Evolutionary conservation across 1,284 basidiomycete species (phyloP), one percentile per base, ranked within the genome.

Genomic region (Coriolopsis trogii): DNA sequence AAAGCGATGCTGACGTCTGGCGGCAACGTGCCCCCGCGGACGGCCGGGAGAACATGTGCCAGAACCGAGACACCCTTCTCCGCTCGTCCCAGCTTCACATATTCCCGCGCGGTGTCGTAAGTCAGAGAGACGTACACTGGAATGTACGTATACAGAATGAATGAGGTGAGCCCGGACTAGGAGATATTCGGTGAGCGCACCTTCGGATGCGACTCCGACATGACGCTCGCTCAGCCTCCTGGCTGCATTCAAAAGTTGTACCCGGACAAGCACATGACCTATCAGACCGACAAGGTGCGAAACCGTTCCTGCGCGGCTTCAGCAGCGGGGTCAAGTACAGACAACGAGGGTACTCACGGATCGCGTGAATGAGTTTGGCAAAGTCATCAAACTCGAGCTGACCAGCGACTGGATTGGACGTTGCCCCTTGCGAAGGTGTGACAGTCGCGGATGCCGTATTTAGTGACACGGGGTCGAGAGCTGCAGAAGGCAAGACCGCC

Each of bases 61-160:
- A 91, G 89, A 13, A 93, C 77, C 1, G 71, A 67, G 0, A 73
- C 74, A 0, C 92, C 91, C 34, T 87, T 81, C 40, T 80, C 79
- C 0, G 74, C 70, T 67, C 89, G 91, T 3, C 94, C 93, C 1
- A 96, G 77, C 39, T 79, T 81, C 30, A 85, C 72, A 62, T 93
- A 93, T 63, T 93, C 89, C 40, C 83, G 76, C 0, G 88, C 93
- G 2, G 95, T 78, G 26, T 86, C 81, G 1, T 86, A 72, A 1
- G 88, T 91, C 1, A 82, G 72, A 1, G 71, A 68, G 8, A 91
- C 73, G 61, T 85, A 91, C 5, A 75, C 93, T 93, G 61, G 13
- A 6, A 13, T 16, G 13, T 16, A 34, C 15, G 20, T 21, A 12
- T 24, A 15, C n/a, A n/a, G n/a, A n/a, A n/a, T n/a, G n/a, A n/a